A percentile compares a stretch with the other conserved stretches of the same genome.
Evolutionary conservation across 345 rosid species (phyloP).

Genomic region (Isatis tinctoria): DNA sequence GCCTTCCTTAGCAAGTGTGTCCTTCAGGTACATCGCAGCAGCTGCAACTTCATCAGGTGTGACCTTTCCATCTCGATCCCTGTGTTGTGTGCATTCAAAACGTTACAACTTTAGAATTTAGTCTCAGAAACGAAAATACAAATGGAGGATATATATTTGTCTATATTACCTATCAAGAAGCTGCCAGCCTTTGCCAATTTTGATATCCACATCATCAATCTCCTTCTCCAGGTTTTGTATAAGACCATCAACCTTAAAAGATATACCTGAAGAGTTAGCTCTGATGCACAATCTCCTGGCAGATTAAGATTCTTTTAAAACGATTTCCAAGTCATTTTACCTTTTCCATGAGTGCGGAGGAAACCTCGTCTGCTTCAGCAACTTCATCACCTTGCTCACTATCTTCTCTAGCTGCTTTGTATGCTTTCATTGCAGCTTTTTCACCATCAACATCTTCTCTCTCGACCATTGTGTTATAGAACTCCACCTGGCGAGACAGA

Average conservation of each 20-base stretch:
- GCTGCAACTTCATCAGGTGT: constrained; percentile 83
- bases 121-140: neutral
- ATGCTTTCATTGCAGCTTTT: constrained; percentile 72
- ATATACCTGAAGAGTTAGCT: constrained; percentile 9
- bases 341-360: constrained; percentile 74
- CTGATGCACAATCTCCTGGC: neutral
- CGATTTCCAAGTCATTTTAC: constrained; percentile 29
- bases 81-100: constrained; percentile 32
- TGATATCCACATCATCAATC: constrained; percentile 77
- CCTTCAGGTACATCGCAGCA: constrained; percentile 77
- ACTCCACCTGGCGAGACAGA: constrained; percentile 59
- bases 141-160: neutral
- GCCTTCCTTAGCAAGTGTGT: constrained; percentile 69
- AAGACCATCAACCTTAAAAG: constrained; percentile 70
- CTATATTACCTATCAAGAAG: constrained; percentile 66
- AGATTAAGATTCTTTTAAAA: neutral
- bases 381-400: constrained; percentile 44
- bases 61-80: constrained; percentile 88
- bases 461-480: constrained; percentile 80
- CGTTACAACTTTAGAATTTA: neutral
- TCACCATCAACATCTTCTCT: constrained; percentile 64
- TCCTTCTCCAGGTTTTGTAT: constrained; percentile 87
- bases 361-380: constrained; percentile 56
- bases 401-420: constrained; percentile 79
- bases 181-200: constrained; percentile 74